Percentiles rank a stretch among this genome's conserved stretches.
These are phyloP conservation scores for Camptophora hylomeconis DNA, from an alignment of 2,329 filamentous ascomycete genomes.

Conservation along the genomic window DNA sequence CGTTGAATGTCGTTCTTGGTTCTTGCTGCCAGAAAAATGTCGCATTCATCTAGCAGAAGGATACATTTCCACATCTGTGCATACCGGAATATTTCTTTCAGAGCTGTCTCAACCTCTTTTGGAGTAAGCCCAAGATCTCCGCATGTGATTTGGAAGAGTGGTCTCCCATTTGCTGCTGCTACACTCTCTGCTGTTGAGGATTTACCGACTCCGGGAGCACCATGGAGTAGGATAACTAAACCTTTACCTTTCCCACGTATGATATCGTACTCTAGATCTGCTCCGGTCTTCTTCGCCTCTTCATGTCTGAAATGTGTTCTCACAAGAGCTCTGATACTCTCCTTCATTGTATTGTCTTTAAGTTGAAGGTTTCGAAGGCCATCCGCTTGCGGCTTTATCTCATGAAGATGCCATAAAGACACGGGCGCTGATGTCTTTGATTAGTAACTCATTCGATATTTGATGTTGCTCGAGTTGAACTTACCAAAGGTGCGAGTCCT, in stretches of 20 bases:
- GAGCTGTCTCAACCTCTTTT: constrained; percentile 26
- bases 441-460: too few species aligned
- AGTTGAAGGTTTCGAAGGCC: constrained; percentile 6
- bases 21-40: constrained; percentile 5
- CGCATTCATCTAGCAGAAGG: constrained; percentile 9
- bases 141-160: constrained; percentile 37
- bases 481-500: constrained; percentile 6
- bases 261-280: too few species aligned
- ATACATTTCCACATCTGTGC: constrained; percentile 24
- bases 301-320: constrained; percentile 8
- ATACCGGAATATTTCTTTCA: constrained; percentile 32
- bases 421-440: too few species aligned
- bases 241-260: constrained; percentile 41
- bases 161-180: constrained; percentile 21
- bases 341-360: constrained; percentile 6
- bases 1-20: not conserved
- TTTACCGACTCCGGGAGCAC: constrained; percentile 42
- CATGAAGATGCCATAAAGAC: constrained; percentile 4
- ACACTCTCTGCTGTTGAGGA: constrained; percentile 35
- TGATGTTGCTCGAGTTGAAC: too few species aligned
- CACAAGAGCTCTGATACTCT: constrained; percentile 8
- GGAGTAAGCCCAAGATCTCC: constrained; percentile 35
- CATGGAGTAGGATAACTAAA: constrained; percentile 30
- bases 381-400: constrained; percentile 6
- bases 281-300: constrained; percentile 1